Evolutionary conservation across 768 basidiomycete species (phyloP), one percentile per base, ranked within the genome.

Genomic region (Neoboletus magnificus): DNA sequence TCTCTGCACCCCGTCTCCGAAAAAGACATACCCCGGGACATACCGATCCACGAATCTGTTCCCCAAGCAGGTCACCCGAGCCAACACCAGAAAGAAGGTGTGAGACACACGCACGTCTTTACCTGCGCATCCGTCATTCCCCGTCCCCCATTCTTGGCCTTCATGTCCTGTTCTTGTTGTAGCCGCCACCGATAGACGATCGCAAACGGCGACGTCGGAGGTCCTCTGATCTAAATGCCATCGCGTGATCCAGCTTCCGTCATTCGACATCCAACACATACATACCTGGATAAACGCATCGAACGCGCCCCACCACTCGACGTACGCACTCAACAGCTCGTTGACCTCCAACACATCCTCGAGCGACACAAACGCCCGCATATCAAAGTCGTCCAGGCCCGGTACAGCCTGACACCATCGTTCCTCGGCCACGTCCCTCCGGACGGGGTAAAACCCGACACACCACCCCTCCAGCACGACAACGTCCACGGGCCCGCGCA

Each of bases 401-500:
- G 40, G 22, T 4, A 66, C 65, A 13, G 68, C 61, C 22, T 59
- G 49, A 12, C 74, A 68, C 81, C 87, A 92, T 30, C 78, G 74
- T 37, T 66, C 66, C 42, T 82, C 76, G 33, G 93, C 68, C 56
- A 82, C 81, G 11, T 75, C 70, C 18, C 60, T 44, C 0, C 75
- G 62, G 7, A 91, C 76, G 1, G 92, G 86, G 48, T 79, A 78
- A 67, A 97, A 98, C 0, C 96, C 95, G 23, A 90, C 83, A 71
- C 87, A 93, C 97, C 97, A 99, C 11, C 97, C 97, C 74, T 99
- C 97, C 47, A 99, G 74, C 47, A 99, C 79, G 48, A 98, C 87
- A 15, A 98, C 75, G 66, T 99, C 92, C 6, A 88, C 57, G 0
- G 79, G 79, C 66, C 76, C 66, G 58, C 74, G 33, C 7, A 93